Evolutionary conservation across 140 eudicot genomes (phyloP), one percentile per base, ranked within the genome.

Genomic region (Oenanthe javanica): DNA sequence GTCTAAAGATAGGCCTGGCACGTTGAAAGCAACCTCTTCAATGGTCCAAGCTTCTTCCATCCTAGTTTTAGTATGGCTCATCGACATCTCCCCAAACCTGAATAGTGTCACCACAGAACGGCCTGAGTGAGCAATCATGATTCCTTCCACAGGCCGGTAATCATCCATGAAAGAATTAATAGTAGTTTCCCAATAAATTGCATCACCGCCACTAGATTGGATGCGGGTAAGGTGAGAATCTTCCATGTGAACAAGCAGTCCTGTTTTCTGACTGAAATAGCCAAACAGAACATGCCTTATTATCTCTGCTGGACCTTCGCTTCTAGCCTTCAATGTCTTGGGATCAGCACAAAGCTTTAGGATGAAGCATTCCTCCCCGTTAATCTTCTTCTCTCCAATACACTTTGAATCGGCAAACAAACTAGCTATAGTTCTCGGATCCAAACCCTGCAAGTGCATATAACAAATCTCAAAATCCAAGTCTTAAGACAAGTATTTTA

Each of bases 41-140:
- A 93, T 93, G 51, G 91, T 91, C 98, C 98, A 93, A 46, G 86
- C 89, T 88, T 93, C 98, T 82, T 93, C 98, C 96, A 93, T 91
- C 77, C 96, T 71, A 3, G 98, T 93, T 38, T 87, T 93, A 2
- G 97, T 89, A 83, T 93, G 98, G 84, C 97, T 93, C 98, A 93
- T 93, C 14, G 98, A 94, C 84, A 71, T 82, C 81, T 93, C 98
- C 11, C 97, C 98, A 80, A 93, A 93, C 83, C 96, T 87, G 75
- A 93, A 93, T 79, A 93, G 97, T 77, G 93, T 93, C 13, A 89
- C 98, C 71, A 91, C 90, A 0, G 98, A 91, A 64, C 88, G 89
- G 11, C 98, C 98, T 0, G 98, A 91, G 82, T 93, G 98, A 19
- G 98, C 94, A n/a, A 93, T 84, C 98, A 91, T 93, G 82, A 91